Evolutionary conservation across 202 grass and related monocot genomes (phyloP).

Genomic region (Brachypodium distachyon): DNA sequence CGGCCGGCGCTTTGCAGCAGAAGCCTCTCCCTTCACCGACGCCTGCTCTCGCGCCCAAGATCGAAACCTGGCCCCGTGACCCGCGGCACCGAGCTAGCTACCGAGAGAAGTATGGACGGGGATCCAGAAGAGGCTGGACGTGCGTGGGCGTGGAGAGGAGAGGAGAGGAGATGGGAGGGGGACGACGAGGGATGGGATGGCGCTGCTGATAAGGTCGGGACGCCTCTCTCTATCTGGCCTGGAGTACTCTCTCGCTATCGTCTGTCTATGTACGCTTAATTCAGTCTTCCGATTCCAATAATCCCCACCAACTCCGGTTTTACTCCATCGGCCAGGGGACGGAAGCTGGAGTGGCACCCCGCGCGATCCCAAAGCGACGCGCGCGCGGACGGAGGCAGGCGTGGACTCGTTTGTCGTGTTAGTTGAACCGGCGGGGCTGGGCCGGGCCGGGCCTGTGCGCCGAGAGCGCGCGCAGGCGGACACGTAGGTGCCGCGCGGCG

Average conservation of each 20-base stretch:
- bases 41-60: not conserved
- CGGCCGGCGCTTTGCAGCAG: not conserved
- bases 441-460: not conserved
- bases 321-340: not conserved
- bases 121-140: not conserved
- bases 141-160: not conserved
- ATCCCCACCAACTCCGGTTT: constrained; percentile 30
- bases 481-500: not conserved
- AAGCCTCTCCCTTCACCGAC: not conserved
- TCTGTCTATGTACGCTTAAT: not conserved
- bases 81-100: not conserved
- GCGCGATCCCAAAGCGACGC: not conserved
- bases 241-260: not conserved
- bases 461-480: not conserved
- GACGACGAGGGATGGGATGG: constrained; percentile 37
- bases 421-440: constrained; percentile 7
- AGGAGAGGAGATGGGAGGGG: not conserved
- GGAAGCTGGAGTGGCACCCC: not conserved
- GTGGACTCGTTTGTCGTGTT: constrained; percentile 32
- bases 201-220: constrained; percentile 32
- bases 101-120: not conserved
- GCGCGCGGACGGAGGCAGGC: not conserved
- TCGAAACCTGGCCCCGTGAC: not conserved
- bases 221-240: not conserved
- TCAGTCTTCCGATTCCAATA: not conserved